Evolutionary conservation across 2,329 filamentous ascomycete genomes (phyloP), one percentile per base, ranked within the genome.

Genomic region (Aspergillus novofumigatus): DNA sequence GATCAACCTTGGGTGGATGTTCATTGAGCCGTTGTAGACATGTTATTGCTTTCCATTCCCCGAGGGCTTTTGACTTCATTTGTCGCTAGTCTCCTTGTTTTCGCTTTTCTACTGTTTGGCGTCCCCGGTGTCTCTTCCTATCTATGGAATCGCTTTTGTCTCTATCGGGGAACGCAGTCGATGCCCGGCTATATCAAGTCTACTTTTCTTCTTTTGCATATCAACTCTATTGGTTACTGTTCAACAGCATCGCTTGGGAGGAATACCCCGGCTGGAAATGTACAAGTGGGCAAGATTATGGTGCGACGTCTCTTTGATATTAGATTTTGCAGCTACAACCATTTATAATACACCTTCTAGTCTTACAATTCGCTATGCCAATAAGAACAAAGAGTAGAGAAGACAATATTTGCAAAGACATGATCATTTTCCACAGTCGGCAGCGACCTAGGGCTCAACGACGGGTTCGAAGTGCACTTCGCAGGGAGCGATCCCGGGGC

Each of bases 251-350:
- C 42, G 38, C 48, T 58, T 49, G 25, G 42, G 7, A 14, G 29
- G 29, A 55, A 58, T 59, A 55, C 53, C 44, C 44, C 56, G 35
- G 49, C 56, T 53, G 38, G 53, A 56, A 60, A 52, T 49, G 51
- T 29, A 32, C 32, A 67, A 66, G 63, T 55, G 64, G 65, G 64
- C 64, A 68, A 48, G 50, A 57, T 56, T 50, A 55, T 57, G 44
- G 48, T 56, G 55, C 20, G 10, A 41, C 28, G 26, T 51, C 42
- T 56, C 54, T 56, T 58, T 49, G 52, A 60, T 61, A 65, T 66
- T 66, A 70, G 62, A 67, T 71, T 65, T 70, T 69, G 59, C 60
- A 65, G 59, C 62, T 70, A 72, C 67, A 70, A 61, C 60, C 56
- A 52, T 59, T 51, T 56, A 59, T 55, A 56, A 56, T 59, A 57